Conservation (phyloP, 106 monocot species). For the Ottelia alismoides region DNA sequence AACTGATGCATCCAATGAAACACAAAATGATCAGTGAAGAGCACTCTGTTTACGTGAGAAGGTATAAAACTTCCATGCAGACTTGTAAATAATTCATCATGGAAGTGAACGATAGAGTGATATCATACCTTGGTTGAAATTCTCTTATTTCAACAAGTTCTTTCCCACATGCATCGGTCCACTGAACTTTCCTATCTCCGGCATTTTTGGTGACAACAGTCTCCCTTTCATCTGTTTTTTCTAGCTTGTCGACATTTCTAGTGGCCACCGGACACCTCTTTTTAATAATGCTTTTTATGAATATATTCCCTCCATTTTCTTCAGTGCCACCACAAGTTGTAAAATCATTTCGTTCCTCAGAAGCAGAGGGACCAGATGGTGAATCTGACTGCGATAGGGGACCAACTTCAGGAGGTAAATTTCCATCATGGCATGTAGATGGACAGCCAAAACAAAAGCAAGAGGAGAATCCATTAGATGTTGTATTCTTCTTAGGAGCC, state of each 20-base stretch:
- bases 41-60: too few species aligned
- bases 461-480: constrained; percentile 31
- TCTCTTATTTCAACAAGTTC: constrained; percentile 83
- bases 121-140: constrained; percentile 70
- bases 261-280: constrained; percentile 21
- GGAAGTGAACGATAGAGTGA: background rate
- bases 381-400: constrained; percentile 14
- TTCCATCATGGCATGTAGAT: constrained; percentile 26
- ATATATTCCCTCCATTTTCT: constrained; percentile 29
- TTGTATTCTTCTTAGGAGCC: constrained; percentile 26
- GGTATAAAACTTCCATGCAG: too few species aligned
- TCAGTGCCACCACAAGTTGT: constrained; percentile 9
- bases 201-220: constrained; percentile 14
- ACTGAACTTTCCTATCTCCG: constrained; percentile 71
- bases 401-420: constrained; percentile 30
- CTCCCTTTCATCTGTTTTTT: constrained; percentile 16
- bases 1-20: too few species aligned
- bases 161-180: constrained; percentile 81
- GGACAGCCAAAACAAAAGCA: constrained; percentile 60
- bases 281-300: constrained; percentile 62
- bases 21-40: too few species aligned
- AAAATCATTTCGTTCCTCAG: constrained; percentile 11
- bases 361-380: constrained; percentile 9
- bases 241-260: constrained; percentile 11
- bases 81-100: too few species aligned